These are phyloP conservation scores for Lepraria neglecta DNA, from an alignment of 495 filamentous ascomycete genomes.

Conservation along the genomic window DNA sequence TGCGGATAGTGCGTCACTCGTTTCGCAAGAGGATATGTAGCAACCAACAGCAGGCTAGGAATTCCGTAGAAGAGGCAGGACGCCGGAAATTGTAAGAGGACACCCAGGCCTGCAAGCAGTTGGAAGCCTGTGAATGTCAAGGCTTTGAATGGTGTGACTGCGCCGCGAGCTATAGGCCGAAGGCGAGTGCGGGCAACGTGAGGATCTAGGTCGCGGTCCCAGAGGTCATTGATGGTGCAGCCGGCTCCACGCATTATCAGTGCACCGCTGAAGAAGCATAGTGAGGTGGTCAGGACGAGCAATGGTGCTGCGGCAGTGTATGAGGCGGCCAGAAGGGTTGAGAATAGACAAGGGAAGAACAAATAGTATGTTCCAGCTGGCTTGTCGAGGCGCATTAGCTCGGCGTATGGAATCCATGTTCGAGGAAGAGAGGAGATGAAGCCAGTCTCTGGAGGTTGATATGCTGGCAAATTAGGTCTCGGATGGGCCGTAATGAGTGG, in stretches of 20 bases:
- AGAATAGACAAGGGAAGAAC: slow-evolving; percentile 91
- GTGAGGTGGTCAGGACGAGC: slow-evolving; percentile 54
- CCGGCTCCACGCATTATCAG: slow-evolving; percentile 97
- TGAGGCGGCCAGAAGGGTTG: slow-evolving; percentile 61
- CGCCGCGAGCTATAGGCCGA: slow-evolving; percentile 82
- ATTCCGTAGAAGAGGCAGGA: slow-evolving; percentile 81
- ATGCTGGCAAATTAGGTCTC: slow-evolving; percentile 32
- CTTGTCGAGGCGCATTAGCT: slow-evolving; percentile 88
- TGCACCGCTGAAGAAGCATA: slow-evolving; percentile 81
- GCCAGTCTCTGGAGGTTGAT: slow-evolving; percentile 65
- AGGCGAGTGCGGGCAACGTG: slow-evolving; percentile 81
- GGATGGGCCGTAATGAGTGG: neutral
- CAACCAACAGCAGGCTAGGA: slow-evolving; percentile 75
- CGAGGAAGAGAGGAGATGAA: slow-evolving; percentile 68
- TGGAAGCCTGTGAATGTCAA: slow-evolving; percentile 78
- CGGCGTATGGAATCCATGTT: slow-evolving; percentile 85
- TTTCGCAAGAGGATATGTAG: slow-evolving; percentile 85
- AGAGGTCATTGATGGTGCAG: slow-evolving; percentile 95
- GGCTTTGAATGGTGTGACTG: slow-evolving; percentile 66
- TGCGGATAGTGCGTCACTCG: slow-evolving; percentile 93
- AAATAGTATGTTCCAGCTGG: slow-evolving; percentile 93
- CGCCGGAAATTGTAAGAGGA: slow-evolving; percentile 82
- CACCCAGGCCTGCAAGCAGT: slow-evolving; percentile 68
- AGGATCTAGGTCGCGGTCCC: slow-evolving; percentile 89
- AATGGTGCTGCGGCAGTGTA: slow-evolving; percentile 49